Evolutionary conservation across 768 basidiomycete species (phyloP).

Genomic region (Pulveroboletus sp.): DNA sequence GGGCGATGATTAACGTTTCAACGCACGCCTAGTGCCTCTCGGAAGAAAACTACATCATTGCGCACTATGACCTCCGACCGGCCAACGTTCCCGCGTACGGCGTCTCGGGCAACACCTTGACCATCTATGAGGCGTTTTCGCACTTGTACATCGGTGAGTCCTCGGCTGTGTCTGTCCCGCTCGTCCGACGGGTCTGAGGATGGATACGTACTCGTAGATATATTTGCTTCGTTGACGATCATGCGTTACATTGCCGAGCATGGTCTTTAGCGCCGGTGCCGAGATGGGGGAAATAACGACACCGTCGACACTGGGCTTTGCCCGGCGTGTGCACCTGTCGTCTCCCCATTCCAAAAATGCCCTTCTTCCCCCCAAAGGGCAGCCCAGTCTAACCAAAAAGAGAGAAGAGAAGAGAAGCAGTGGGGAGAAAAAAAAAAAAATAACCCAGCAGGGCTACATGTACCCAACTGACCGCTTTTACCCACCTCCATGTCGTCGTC

Average conservation of each 20-base stretch:
- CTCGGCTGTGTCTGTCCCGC: background rate
- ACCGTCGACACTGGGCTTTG: background rate
- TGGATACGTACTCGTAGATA: constrained; percentile 33
- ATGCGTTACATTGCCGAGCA: constrained; percentile 59
- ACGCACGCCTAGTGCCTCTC: constrained; percentile 43
- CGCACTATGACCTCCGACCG: constrained; percentile 61
- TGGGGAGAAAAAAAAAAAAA: background rate
- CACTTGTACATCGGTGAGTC: constrained; percentile 50
- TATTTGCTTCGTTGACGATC: constrained; percentile 54
- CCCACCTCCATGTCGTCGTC: background rate
- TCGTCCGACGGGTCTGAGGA: constrained; percentile 1
- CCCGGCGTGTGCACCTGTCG: background rate
- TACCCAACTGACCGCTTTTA: background rate
- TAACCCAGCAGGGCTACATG: background rate
- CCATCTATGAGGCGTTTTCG: constrained; percentile 51
- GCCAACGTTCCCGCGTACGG: constrained; percentile 50
- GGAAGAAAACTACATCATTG: constrained; percentile 51
- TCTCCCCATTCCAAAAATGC: constrained; percentile 3
- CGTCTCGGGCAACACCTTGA: constrained; percentile 59
- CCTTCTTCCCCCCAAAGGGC: constrained; percentile 4
- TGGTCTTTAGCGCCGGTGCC: constrained; percentile 31
- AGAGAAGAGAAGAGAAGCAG: constrained; percentile 1
- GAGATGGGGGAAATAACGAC: background rate
- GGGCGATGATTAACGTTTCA: background rate
- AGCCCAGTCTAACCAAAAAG: background rate